Evolutionary conservation across 352 stramenopile species (phyloP), one percentile per base, ranked within the genome.

Genomic region (Phytophthora fragariaefolia): DNA sequence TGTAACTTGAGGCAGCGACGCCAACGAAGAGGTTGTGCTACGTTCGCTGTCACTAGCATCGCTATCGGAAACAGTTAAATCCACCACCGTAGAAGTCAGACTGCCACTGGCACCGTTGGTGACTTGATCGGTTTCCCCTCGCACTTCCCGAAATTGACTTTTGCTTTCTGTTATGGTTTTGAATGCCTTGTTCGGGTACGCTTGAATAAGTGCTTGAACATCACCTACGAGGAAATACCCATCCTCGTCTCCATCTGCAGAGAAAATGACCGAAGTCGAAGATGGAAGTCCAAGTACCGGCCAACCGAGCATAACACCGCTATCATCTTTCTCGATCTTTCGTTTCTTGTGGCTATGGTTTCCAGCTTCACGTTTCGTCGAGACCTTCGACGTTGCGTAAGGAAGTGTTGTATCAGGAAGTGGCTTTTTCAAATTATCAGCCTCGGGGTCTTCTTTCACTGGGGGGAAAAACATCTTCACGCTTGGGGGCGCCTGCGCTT

Each of bases 211-310:
- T 4, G 74, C 83, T 58, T 75, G 63, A 12, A 89, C 59, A 30
- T 87, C 80, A 8, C 79, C 76, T 12, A 82, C 79, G 12, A 91
- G 52, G 18, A 73, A 84, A 34, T 80, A 80, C 4, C 75, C 78
- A 13, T 77, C 73, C 17, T 84, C 64, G 13, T 83, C 64, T 43
- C 58, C 66, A 18, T 62, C 66, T 38, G 65, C 64, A 32, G 75
- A 63, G 26, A 83, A 61, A 48, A 84, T 63, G 7, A 80, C 71
- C 10, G 78, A 50, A 47, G 40, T 28, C 1, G 51, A 58, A 2
- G 60, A 57, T 18, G 62, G 40, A 6, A 62, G 40, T 15, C 18
- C 50, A 18, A 48, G 23, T 7, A 40, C 26, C 4, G 58, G 32
- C 49, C 34, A 60, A 15, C 22, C 27, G 42, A 10, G 8, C 2